Base-by-base conservation (phyloP, 1,284 basidiomycete species). In the Sporisorium graminicola region DNA sequence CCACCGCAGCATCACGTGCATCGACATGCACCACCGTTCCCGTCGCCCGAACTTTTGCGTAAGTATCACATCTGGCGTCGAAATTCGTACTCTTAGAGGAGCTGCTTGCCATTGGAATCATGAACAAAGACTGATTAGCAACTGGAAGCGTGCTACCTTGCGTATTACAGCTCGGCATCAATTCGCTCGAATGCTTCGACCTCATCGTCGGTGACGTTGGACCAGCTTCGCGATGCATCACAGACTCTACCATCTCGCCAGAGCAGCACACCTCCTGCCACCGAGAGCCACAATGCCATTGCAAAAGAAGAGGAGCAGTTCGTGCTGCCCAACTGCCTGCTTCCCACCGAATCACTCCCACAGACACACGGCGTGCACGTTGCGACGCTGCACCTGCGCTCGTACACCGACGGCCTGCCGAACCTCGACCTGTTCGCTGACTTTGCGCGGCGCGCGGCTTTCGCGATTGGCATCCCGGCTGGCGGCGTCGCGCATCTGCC, bases 361-460 rank as follows among this genome's bases (percentile, higher is more conserved):
- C 47, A 29, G 16, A 91, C 91, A 4, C 90, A 94, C 87, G 87
- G 88, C 62, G 88, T 94, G 61, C 94, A 94, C 62, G 93, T 92
- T 76, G 95, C 94, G 5, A 89, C 90, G 50, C 88, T 98, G 61
- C 93, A 94, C 81, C 90, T 98, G 82, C 92, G 92, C 67, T 91
- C 93, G 1, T 90, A 95, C 88, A 56, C 56, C 22, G 66, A 70
- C 40, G 64, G 69, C 20, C 86, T 88, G 42, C 88, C 85, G 33
- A 81, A 90, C 22, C 90, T 99, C 56, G 90, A 91, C 79, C 90
- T 95, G 74, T 94, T 93, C 86, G 89, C 91, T 1, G 92, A 94
- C 85, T 96, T 99, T 85, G 92, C 92, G 0, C 86, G 90, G 1
- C 93, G 95, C 80, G 91, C 94, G 0, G 96, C 95, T 0, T 89